phyloP scores from a whole-genome alignment of 192 early-diverging fungal genomes.

The Coemansia sp. region DNA sequence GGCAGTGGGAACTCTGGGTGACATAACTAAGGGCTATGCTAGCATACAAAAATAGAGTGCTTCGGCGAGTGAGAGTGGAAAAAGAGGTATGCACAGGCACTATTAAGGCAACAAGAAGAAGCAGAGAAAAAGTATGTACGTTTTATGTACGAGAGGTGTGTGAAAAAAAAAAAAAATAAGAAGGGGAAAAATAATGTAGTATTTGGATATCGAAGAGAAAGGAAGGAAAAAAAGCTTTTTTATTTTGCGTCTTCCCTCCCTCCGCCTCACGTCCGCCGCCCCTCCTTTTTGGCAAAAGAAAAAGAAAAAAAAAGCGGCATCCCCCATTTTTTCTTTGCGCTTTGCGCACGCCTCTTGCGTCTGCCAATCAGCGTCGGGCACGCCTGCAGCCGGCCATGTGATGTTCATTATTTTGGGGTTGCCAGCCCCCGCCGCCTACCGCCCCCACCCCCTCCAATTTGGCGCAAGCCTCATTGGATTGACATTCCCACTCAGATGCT shows the following conservation, averaged over 20 bases:
- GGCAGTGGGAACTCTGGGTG: no score
- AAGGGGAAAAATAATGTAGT: background rate
- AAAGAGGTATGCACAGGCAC: constrained; percentile 10
- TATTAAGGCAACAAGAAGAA: constrained; percentile 7
- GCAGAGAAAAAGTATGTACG: background rate
- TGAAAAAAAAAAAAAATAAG: background rate
- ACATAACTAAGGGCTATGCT: constrained; percentile 19
- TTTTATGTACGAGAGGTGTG: constrained; percentile 5
- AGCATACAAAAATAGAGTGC: constrained; percentile 10
- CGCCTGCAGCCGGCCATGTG: constrained; percentile 6
- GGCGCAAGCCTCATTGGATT: background rate
- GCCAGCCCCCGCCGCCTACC: background rate
- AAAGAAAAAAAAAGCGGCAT: background rate
- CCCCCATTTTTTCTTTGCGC: constrained; percentile 13
- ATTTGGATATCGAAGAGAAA: constrained; percentile 6
- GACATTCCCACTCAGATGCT: no score
- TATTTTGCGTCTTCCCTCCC: constrained; percentile 3
- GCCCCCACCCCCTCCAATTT: constrained; percentile 2
- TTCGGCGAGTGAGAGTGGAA: background rate
- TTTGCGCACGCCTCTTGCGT: constrained; percentile 1
- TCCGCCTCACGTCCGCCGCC: constrained; percentile 9
- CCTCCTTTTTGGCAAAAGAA: constrained; percentile 1
- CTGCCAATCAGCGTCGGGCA: constrained; percentile 6
- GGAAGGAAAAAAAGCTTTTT: constrained; percentile 20
- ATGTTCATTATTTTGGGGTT: background rate